Evolutionary conservation across 306 rosid genomes (phyloP), one percentile per base, ranked within the genome.

Genomic region (Dalbergia cochinchinensis): DNA sequence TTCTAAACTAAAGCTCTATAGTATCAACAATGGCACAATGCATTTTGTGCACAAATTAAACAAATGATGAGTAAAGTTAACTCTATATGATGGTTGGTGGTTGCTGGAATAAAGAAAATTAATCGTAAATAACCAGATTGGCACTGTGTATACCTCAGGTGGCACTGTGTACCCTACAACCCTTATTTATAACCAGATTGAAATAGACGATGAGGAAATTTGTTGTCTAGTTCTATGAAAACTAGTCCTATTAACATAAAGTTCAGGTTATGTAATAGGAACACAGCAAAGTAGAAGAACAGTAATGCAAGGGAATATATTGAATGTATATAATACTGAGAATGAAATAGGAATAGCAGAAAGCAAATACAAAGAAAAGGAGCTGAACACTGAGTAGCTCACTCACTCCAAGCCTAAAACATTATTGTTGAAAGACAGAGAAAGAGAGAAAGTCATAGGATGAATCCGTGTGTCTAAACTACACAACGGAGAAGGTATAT

Each of bases 1-100:
- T 60, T 69, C 62, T 58, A 66, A 73, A 59, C 51, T 37, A 33
- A 74, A 67, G 61, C 41, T 51, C 64, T 34, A 70, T 47, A 35
- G 63, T n/a, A 47, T 26, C 41, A 41, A 67, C 26, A 68, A 65
- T 37, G 76, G 19, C 57, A 63, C 13, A 15, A 19, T 37, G 20
- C 47, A 53, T 19, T 18, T 42, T 73, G 13, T 74, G 26, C 47
- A 60, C 20, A 50, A 53, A 44, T 41, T 68, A 39, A 41, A 67
- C 53, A 63, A 53, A 58, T n/a, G 34, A 37, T 47, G 48, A 33
- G 45, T 10, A 33, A 65, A 12, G 16, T 64, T 71, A 31, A 63
- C 73, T 14, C 37, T 15, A 68, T 53, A 59, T 6, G 20, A 61
- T 11, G 45, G 44, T 8, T 8, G 72, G 6, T 44, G 73, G 35